Base-by-base conservation (phyloP, 305 asterid species). In the Solanum hybrid region DNA sequence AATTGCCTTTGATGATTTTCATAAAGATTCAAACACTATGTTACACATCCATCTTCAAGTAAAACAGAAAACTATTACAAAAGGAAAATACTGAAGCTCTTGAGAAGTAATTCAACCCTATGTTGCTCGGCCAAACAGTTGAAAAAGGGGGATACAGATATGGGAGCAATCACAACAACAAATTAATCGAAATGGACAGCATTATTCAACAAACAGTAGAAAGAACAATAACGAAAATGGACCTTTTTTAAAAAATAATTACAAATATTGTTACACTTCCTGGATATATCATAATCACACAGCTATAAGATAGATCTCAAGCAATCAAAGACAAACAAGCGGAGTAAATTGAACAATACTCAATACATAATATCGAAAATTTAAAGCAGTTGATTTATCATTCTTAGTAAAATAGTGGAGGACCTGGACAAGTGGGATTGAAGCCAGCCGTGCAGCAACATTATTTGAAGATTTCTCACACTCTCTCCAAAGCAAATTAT, bases 401-500 rank as follows among this genome's bases (percentile, higher is more conserved):
- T 87, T 80, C 87, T 19, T 40, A 34, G 13, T 10, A 27, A 51
- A 75, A 71, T 26, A 40, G 40, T 19, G 76, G 81, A 87, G 88
- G 79, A 96, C 99, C 99, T 96, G 99, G 88, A 97, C 99, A 80
- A 97, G 92, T 14, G 99, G 99, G 88, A 97, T 97, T 81, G 96
- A 94, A 2, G 99, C 99, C 85, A 97, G 96, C 86, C 99, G 95
- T 78, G 98, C 99, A 51, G 99, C 94, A 82, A 96, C 96, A 76
- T 94, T 92, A 69, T 92, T 95, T 22, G 99, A 95, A 2, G 99
- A 93, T 92, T 95, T 97, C 88, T 95, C 97, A 91, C 99, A 95
- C 91, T 96, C 99, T 91, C 97, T 94, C 99, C 99, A 97, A 37
- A 97, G 94, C 72, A 97, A 75, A 90, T 94, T 94, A 90, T 97